These are phyloP conservation scores for Neofusicoccum umdonicola DNA, from an alignment of 2,329 filamentous ascomycete species.

Conservation along the genomic window DNA sequence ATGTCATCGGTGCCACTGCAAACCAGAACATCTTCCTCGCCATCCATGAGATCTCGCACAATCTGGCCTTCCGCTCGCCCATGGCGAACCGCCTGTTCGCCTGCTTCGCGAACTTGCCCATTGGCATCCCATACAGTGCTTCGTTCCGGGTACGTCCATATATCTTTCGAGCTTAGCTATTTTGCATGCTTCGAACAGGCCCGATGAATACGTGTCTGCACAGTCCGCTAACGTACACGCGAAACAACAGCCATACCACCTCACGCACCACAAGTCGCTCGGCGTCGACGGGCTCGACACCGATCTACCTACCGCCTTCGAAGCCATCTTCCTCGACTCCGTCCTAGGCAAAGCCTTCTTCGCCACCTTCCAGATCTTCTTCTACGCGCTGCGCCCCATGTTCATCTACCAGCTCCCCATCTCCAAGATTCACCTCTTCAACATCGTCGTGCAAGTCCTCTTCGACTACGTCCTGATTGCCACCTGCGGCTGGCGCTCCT, in stretches of 20 bases:
- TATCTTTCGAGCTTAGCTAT: too few species aligned
- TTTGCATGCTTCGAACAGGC: not conserved
- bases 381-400: conserved; percentile 96
- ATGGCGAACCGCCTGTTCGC: conserved; percentile 81
- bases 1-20: conserved; percentile 87
- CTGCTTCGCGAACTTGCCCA: conserved; percentile 92
- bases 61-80: conserved; percentile 83
- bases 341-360: conserved; percentile 97
- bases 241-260: conserved; percentile 75
- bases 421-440: conserved; percentile 79
- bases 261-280: conserved; percentile 98
- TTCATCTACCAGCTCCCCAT: conserved; percentile 86
- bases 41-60: conserved; percentile 98
- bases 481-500: conserved; percentile 58
- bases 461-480: conserved; percentile 73
- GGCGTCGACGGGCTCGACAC: conserved; percentile 95
- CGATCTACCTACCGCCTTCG: conserved; percentile 86
- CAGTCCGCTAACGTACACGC: conserved; percentile 22
- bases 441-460: conserved; percentile 70
- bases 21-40: conserved; percentile 99
- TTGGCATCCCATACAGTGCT: conserved; percentile 92
- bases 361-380: conserved; percentile 98
- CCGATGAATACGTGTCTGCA: not conserved
- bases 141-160: conserved; percentile 73
- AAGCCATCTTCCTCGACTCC: conserved; percentile 91